Evolutionary conservation across 805 yeast species (phyloP).

Genomic region (Candida krabiensis): DNA sequence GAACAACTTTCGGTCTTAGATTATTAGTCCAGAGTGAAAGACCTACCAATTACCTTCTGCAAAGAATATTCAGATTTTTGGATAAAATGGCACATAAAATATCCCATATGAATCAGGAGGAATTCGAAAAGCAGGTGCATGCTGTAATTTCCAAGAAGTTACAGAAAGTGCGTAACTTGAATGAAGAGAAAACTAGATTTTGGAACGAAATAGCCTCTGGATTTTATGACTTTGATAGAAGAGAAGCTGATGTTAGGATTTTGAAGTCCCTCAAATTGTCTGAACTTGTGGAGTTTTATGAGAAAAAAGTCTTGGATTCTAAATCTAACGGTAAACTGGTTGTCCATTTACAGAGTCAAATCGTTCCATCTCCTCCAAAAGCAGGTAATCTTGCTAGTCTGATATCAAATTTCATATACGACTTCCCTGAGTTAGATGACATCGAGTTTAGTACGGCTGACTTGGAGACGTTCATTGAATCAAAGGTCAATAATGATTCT

Average conservation of each 20-base stretch:
- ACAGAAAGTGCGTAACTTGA: constrained; percentile 73
- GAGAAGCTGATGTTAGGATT: constrained; percentile 55
- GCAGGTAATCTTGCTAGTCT: constrained; percentile 26
- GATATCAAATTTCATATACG: constrained; percentile 31
- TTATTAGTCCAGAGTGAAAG: constrained; percentile 83
- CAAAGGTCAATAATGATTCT: constrained; percentile 10
- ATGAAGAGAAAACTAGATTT: constrained; percentile 69
- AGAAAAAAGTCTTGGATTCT: constrained; percentile 37
- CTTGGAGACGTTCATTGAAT: constrained; percentile 22
- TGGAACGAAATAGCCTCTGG: constrained; percentile 73
- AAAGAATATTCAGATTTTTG: constrained; percentile 72
- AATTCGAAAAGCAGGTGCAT: constrained; percentile 65
- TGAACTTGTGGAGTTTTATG: constrained; percentile 58
- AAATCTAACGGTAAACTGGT: constrained; percentile 42
- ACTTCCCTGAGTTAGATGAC: constrained; percentile 26
- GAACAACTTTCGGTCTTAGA: constrained; percentile 73
- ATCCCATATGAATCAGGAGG: constrained; percentile 55
- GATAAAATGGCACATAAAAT: constrained; percentile 42
- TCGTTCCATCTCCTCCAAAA: constrained; percentile 22
- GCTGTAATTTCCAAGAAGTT: constrained; percentile 66
- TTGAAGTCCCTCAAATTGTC: constrained; percentile 53
- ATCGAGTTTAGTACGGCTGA: constrained; percentile 27
- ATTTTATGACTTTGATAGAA: constrained; percentile 69
- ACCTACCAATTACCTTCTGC: constrained; percentile 68
- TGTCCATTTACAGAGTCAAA: constrained; percentile 64